Base-by-base conservation (phyloP, 106 monocot genomes). In the Alisma plantagoaquatica region DNA sequence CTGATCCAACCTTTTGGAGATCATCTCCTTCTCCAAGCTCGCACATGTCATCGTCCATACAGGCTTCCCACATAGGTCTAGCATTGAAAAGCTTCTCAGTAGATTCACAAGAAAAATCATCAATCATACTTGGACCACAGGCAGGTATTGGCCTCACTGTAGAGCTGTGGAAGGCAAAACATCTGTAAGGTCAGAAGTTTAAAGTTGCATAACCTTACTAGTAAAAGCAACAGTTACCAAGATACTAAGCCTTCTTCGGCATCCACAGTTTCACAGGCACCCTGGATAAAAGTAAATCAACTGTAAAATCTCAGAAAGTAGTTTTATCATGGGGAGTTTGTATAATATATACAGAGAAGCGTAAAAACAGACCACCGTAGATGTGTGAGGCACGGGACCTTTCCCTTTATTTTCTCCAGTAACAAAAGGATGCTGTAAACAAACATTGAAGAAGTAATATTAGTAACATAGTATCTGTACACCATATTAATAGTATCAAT, bases 371-470 rank as follows among this genome's bases (percentile, higher is more conserved):
- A 14, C 35, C 35, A 38, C 35, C 14, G 35, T 38, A 38, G 35
- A 6, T 38, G 9, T 45, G 15, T 28, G 58, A 53, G 52, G 70
- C 54, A 47, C 28, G 53, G n/a, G n/a, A n/a, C n/a, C n/a, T n/a
- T n/a, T n/a, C n/a, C 63, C 67, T 52, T 66, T 55, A 67, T 21
- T 15, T 47, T 78, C 70, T 12, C 67, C 67, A 25, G 63, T 57
- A 63, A 86, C 76, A 61, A 86, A 86, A 1, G 79, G 73, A 73
- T 86, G 76, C 85, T 86, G 60, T 63, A 60, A 16, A 17, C 14
- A 14, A 38, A 38, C 35, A 38, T 38, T 38, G 35, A 38, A 7
- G 35, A 38, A 14, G 35, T 38, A 38, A 38, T 7, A 38, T 14
- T 14, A 14, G 9, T 38, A 6, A 38, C 9, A 38, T 7, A 7